Percentiles rank a stretch among this genome's conserved stretches.
These are phyloP conservation scores for Gentiana macrophylla DNA, from an alignment of 257 asterid genomes.

Conservation along the genomic window DNA sequence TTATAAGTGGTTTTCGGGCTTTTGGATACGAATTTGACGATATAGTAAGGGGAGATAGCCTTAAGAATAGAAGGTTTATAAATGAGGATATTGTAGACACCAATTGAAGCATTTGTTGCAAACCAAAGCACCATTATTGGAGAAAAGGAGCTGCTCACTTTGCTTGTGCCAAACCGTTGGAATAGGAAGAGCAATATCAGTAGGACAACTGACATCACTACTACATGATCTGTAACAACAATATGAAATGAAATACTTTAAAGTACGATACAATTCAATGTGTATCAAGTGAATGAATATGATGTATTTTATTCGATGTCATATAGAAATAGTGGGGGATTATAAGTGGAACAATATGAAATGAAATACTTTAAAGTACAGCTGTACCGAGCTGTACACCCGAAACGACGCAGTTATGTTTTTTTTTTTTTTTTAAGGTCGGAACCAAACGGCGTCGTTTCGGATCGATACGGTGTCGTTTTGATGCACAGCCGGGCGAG, in stretches of 20 bases:
- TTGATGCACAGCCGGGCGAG: too few species aligned
- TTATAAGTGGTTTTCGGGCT: conserved; percentile 39
- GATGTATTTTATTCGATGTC: too few species aligned
- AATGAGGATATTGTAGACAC: conserved; percentile 39
- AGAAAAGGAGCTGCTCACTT: conserved; percentile 54
- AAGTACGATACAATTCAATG: too few species aligned
- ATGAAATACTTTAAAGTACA: too few species aligned
- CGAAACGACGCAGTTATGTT: too few species aligned
- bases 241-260: neutral
- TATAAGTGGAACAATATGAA: too few species aligned
- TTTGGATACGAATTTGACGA: conserved; percentile 28
- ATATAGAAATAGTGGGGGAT: too few species aligned
- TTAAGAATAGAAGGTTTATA: conserved; percentile 39
- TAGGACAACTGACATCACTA: conserved; percentile 42
- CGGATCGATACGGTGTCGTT: too few species aligned
- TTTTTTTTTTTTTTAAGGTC: neutral
- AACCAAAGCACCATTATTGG: conserved; percentile 67
- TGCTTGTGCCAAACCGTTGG: conserved; percentile 56
- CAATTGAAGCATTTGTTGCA: conserved; percentile 40
- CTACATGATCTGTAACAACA: conserved; percentile 41
- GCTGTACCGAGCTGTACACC: too few species aligned
- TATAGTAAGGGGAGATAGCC: conserved; percentile 55
- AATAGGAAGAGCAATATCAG: conserved; percentile 39
- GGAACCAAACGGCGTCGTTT: too few species aligned
- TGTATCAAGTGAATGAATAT: too few species aligned